Base-by-base conservation (phyloP, 345 rosid species). In the Camelina hispida region DNA sequence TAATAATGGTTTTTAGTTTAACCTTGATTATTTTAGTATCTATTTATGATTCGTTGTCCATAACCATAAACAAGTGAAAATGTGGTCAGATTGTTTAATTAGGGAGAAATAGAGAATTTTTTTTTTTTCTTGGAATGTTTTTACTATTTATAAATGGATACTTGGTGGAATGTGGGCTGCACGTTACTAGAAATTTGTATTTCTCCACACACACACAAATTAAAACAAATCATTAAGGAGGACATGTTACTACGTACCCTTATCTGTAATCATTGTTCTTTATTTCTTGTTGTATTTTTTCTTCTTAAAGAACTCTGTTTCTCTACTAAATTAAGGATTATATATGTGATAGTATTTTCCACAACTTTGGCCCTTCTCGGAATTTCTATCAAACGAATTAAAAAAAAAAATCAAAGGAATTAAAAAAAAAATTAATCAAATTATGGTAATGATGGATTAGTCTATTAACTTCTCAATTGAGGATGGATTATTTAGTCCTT, bases 121-220 rank as follows among this genome's bases (percentile, higher is more conserved):
- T 71, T 47, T 30, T 70, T 47, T 28, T 72, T 32, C 5, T 51
- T 76, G 55, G 47, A 68, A 69, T 55, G 59, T 63, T 77, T 28
- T 77, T 69, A 69, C 80, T 76, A 76, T 61, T 68, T 76, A 44
- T 69, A 69, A 62, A 30, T 76, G 32, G 48, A 25, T 46, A 63
- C 46, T 69, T 69, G 80, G 80, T 62, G 52, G 70, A 62, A 44
- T 37, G 75, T 76, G 73, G 75, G 53, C 22, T 76, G 75, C 80
- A 76, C 80, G 75, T 42, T 52, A 35, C 35, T 69, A 23, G 50
- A 10, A 46, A 22, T 4, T 9, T 46, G 18, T n/a, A 32, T 54
- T 44, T 69, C 59, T 54, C 63, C 67, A 42, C 37, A 38, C 42
- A 38, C 40, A 9, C 3, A 9, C 2, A 37, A 9, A 37, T 37